Evolutionary conservation across 768 basidiomycete species (phyloP), one percentile per base, ranked within the genome.

Genomic region (Candolleomyces eurysporus): DNA sequence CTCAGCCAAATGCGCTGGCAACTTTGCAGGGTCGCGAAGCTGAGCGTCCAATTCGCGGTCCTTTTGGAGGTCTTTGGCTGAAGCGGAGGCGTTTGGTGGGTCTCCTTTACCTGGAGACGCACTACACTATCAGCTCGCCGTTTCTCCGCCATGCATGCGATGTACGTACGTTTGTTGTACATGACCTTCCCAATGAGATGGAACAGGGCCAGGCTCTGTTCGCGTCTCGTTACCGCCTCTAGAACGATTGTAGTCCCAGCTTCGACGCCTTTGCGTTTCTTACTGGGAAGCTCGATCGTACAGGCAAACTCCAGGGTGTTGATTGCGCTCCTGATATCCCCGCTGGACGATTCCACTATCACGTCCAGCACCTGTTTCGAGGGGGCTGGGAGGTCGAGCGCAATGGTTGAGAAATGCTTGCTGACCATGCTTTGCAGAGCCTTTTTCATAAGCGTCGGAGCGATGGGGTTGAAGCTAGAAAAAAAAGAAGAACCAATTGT

Each of bases 261-360:
- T 45, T 66, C 69, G 48, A 61, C 64, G 68, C 61, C 73, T 75
- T 69, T 75, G 11, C 48, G 10, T 31, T 50, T 45, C 57, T 65
- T 68, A 16, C 66, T 67, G n/a, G 69, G 70, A 50, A 71, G 60
- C 60, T 81, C 73, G 19, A 78, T 73, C 17, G 84, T 72, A 70
- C 82, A 96, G 1, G 88, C 85, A 68, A 99, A 95, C 69, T 99
- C 92, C 7, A 98, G 79, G 0, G 90, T 88, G 87, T 96, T 98
- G 62, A 98, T 84, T 0, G 96, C 96, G 60, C 91, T 92, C 48
- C 97, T 81, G 42, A 99, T 91, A 69, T 99, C 97, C 0, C 97
- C 97, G 67, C 91, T 90, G 3, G 91, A 82, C 2, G 90, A 84
- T 55, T 88, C 85, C 5, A 95, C 84, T 61, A 98, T 82, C 19